Evolutionary conservation across 805 yeast genomes (phyloP).

Genomic region (Spencermartinsiella europaea): DNA sequence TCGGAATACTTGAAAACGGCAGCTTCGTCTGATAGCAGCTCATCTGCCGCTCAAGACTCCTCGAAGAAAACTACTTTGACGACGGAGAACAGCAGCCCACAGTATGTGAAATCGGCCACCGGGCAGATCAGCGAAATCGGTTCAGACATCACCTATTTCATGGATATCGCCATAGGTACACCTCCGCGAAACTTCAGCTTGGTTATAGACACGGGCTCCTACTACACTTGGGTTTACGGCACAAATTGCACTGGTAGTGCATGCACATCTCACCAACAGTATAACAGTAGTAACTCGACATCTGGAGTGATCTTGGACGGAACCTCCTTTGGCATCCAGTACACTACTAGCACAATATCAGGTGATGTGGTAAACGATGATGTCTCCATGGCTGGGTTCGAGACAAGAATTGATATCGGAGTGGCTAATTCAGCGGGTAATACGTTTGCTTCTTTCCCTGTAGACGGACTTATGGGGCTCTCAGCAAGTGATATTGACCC

Average conservation of each 20-base stretch:
- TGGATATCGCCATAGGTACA: constrained; percentile 24
- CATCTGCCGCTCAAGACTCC: neutral
- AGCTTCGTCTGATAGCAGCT: too few relatives aligned
- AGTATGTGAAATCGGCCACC: constrained; percentile 9
- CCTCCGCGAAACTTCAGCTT: constrained; percentile 39
- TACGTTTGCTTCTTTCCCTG: constrained; percentile 46
- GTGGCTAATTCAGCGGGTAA: constrained; percentile 49
- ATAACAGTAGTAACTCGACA: constrained; percentile 12
- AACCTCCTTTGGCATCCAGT: constrained; percentile 43
- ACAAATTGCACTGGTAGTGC: constrained; percentile 42
- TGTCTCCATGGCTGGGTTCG: constrained; percentile 35
- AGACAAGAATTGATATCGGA: constrained; percentile 42
- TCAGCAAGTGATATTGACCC: constrained; percentile 42
- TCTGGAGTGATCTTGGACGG: neutral
- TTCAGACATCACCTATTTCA: constrained; percentile 27
- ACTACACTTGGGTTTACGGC: constrained; percentile 59
- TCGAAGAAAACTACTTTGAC: neutral
- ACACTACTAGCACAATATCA: constrained; percentile 49
- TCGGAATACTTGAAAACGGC: neutral
- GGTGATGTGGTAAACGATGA: constrained; percentile 44
- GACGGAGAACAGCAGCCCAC: neutral
- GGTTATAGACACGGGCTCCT: constrained; percentile 62
- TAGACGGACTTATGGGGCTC: constrained; percentile 59
- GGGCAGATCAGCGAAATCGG: constrained; percentile 23
- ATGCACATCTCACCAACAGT: constrained; percentile 35